Evolutionary conservation across 2,329 filamentous ascomycete genomes (phyloP), one percentile per base, ranked within the genome.

Genomic region (Aspergillus neoniger): DNA sequence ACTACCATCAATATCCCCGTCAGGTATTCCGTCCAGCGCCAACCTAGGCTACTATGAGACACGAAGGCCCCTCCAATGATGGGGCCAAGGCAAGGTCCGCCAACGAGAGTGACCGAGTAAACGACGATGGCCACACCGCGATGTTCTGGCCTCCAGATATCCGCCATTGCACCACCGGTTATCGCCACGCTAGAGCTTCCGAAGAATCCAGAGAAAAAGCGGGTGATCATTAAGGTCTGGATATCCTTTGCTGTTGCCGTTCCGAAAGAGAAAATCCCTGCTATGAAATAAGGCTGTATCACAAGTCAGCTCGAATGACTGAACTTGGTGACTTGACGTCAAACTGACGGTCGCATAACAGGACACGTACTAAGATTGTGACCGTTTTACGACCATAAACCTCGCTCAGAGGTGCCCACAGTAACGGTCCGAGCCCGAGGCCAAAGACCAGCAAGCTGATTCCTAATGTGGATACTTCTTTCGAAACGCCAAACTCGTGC

Each of bases 1-100:
- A 25, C 15, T n/a, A 49, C 25, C 47, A 49, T 49, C 47, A 49
- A 15, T 3, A 49, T 30, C 4, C 47, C 47, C 23, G 47, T 49
- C 47, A 49, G 25, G 25, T 49, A 49, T 49, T 49, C 47, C n/a
- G 47, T 49, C 47, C 47, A 49, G 47, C 47, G 47, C 47, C 47
- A 49, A 28, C 47, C 32, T 14, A 36, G 23, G 30, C 28, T 25
- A 49, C 28, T 30, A n/a, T 25, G 19, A 25, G 47, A 49, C 7
- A 25, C 17, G 7, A 49, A 30, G 21, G 47, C 47, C 3, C 47
- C 47, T 15, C 47, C 47, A 30, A 49, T 49, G 47, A 49, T 49
- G 47, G 47, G 47, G 1, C 47, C 47, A 15, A 49, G 47, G 19
- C 47, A 49, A 5, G 47, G 47, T 12, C 47, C 47, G 15, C 47